Evolutionary conservation across 176 grass and related monocot species (phyloP), one percentile per base, ranked within the genome.

Genomic region (Aegilops tauschii): DNA sequence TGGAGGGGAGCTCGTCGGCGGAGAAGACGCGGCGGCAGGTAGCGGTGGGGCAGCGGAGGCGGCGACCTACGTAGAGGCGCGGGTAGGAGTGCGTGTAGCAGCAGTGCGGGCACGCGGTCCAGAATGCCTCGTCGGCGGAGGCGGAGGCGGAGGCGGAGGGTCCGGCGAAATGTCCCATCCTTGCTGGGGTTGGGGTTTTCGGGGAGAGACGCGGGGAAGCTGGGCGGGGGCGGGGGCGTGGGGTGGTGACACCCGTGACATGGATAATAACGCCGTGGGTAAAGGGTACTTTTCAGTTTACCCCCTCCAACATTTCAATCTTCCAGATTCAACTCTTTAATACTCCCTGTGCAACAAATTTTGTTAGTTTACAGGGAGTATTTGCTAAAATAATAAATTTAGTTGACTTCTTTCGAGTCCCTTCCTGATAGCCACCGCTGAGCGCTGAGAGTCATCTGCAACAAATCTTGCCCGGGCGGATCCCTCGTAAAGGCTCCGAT

Each of bases 61-160:
- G 61, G 76, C 49, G 85, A 28, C 81, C 89, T 6, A 76, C 45
- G 81, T 87, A 84, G n/a, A 14, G 7, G n/a, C 89, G 89, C 45
- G 21, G 76, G 85, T 84, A 91, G 69, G 76, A 87, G 61, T 91
- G 85, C 49, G 81, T 77, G 62, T 91, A 80, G 82, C 89, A 88
- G 85, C 76, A 91, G 81, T 84, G 81, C 49, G 85, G 89, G 77
- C 85, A 88, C 49, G 82, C 81, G 47, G 89, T 91, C 85, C 81
- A 91, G 89, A 91, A 87, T 3, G 70, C 81, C 3, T 10, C 70
- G 25, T 5, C 56, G 20, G 58, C 18, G 39, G 54, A 61, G 50
- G 12, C 52, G 17, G 52, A 59, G 49, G 11, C 50, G 16, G 54
- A 39, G 70, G 47, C 66, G 18, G 65, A 44, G 17, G 34, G 1